Evolutionary conservation across 495 filamentous ascomycete species (phyloP), one percentile per base, ranked within the genome.

Genomic region (Penicilliopsis zonata): DNA sequence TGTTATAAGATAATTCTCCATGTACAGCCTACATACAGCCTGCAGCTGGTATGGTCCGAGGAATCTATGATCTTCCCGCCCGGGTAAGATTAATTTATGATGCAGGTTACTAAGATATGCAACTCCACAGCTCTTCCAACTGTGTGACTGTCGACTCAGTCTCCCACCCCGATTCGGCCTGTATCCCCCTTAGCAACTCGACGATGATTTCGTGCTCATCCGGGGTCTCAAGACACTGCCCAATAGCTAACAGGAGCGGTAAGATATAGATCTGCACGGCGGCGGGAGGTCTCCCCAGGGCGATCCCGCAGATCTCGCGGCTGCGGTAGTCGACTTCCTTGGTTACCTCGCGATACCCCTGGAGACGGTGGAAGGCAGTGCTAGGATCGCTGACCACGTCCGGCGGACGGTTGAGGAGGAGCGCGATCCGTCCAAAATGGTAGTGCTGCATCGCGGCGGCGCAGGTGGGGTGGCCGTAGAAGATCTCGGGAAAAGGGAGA

Each of bases 281-380:
- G 17, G 43, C 44, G 8, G 48, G 49, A 7, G 61, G 59, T 10
- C 57, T 42, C 12, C 53, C 57, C 18, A 63, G 33, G 5, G 59
- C 55, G 33, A 61, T 56, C 1, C 61, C 59, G 23, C 47, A 52
- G 8, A 63, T 46, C 29, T 63, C 57, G 2, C 51, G 48, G 33
- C 48, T 43, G 8, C 61, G 57, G 30, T 52, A 54, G 25, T 65
- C 61, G 5, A 61, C 57, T 30, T 65, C 57, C 20, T 63, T 63
- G 3, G 57, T 61, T 10, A 65, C 38, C 30, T 63, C 59, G 6
- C 61, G 42, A 18, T 63, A 61, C 2, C 50, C 47, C 20, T 59
- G 55, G 2, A 65, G 37, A 3, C 59, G 55, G 33, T 63, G 57
- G 30, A 59, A 63, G 1, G 59, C 55, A 3, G 53, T 61, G 20